These are phyloP conservation scores for Bathelium albidoporum DNA, from an alignment of 495 filamentous ascomycete genomes.

Conservation along the genomic window DNA sequence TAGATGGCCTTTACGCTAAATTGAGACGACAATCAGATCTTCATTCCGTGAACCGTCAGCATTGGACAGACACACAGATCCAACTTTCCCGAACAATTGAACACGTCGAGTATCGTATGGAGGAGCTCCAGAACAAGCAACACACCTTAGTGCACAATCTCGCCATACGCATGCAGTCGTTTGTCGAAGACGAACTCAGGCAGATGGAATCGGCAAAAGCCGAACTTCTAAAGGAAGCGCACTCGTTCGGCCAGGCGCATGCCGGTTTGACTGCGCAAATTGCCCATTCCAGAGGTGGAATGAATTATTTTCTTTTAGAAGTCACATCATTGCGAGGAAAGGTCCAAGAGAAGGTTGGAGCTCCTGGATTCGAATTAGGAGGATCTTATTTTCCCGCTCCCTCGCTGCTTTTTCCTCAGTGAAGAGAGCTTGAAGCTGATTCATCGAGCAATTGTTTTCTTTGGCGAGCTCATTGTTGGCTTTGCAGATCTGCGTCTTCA, in stretches of 20 bases:
- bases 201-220: no score
- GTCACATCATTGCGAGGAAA: constrained; percentile 79
- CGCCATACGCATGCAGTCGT: constrained; percentile 57
- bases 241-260: no score
- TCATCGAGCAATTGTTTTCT: no score
- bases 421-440: constrained; percentile 67
- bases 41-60: constrained; percentile 62
- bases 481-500: no score
- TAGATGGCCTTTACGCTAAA: constrained; percentile 71
- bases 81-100: constrained; percentile 65
- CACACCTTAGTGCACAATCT: constrained; percentile 55
- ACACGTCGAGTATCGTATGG: constrained; percentile 62
- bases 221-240: constrained; percentile 53
- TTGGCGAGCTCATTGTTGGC: no score
- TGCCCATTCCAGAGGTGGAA: constrained; percentile 63
- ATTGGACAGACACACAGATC: constrained; percentile 64
- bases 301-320: constrained; percentile 84
- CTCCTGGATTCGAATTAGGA: no score
- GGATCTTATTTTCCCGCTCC: no score
- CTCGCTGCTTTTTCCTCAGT: constrained; percentile 72
- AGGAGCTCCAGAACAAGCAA: constrained; percentile 59
- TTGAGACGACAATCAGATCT: constrained; percentile 70
- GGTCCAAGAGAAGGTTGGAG: constrained; percentile 73
- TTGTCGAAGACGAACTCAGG: constrained; percentile 66
- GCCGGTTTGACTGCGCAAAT: no score